These are phyloP conservation scores for Periconia sp. DNA, from an alignment of 2,329 filamentous ascomycete genomes.

Conservation along the genomic window DNA sequence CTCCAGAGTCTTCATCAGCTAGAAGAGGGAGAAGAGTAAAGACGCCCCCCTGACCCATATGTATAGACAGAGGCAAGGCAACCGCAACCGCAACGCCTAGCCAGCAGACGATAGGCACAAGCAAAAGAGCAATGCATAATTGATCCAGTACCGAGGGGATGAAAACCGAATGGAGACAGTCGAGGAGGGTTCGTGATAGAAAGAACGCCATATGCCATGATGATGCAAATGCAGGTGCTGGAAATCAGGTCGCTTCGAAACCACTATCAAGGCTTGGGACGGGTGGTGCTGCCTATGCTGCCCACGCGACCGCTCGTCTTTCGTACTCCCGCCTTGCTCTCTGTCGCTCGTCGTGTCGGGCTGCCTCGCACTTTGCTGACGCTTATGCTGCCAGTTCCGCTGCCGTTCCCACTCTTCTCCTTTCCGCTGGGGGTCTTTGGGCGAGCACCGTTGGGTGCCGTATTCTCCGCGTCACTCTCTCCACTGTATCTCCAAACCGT, in stretches of 20 bases:
- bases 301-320: constrained; percentile 56
- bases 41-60: constrained; percentile 3
- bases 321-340: constrained; percentile 51
- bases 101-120: constrained; percentile 14
- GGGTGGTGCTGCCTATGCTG: constrained; percentile 43
- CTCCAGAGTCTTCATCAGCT: no score
- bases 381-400: constrained; percentile 43
- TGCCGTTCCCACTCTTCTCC: constrained; percentile 45
- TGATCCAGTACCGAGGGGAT: constrained; percentile 4
- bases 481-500: constrained; percentile 39
- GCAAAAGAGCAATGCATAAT: not conserved
- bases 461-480: constrained; percentile 53
- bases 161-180: constrained; percentile 10
- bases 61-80: not conserved
- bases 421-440: constrained; percentile 48
- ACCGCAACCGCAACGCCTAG: constrained; percentile 25
- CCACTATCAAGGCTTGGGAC: constrained; percentile 29
- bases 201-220: constrained; percentile 24
- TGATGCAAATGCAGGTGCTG: constrained; percentile 14
- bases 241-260: constrained; percentile 11
- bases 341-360: constrained; percentile 49
- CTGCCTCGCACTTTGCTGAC: constrained; percentile 49
- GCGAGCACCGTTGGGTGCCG: constrained; percentile 33
- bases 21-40: no score
- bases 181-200: not conserved